These are phyloP conservation scores for Carex sylvatica DNA, from an alignment of 202 grass and related monocot genomes.

Conservation along the genomic window DNA sequence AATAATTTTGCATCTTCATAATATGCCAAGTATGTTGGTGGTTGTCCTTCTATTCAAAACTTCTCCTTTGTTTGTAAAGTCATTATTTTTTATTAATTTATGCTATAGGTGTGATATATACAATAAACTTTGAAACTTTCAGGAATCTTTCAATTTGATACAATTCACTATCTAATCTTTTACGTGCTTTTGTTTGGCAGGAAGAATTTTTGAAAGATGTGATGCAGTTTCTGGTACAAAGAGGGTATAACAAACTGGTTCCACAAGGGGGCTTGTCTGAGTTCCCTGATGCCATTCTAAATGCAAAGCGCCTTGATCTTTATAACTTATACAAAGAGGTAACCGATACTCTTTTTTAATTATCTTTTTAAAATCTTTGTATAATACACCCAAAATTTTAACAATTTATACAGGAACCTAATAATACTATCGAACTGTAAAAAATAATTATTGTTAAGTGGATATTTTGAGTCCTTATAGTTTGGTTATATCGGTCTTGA, in stretches of 20 bases:
- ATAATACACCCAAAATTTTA: not conserved
- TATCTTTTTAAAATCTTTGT: not conserved
- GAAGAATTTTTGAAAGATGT: conserved; percentile 76
- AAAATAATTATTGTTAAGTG: not conserved
- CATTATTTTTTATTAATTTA: not conserved
- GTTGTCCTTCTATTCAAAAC: not conserved
- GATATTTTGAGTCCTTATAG: not conserved
- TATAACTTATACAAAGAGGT: conserved; percentile 88
- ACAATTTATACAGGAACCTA: not conserved
- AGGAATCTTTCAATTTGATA: not conserved
- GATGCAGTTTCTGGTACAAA: conserved; percentile 59
- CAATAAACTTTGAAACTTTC: not conserved
- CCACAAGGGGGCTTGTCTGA: conserved; percentile 62
- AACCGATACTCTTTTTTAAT: not conserved
- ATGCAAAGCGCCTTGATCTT: conserved; percentile 74
- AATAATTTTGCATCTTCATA: not conserved
- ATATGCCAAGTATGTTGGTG: not conserved
- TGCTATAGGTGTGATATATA: not conserved
- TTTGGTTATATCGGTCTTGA: not conserved
- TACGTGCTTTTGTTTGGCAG: conserved; percentile 24
- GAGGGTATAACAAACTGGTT: conserved; percentile 54
- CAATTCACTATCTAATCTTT: not conserved
- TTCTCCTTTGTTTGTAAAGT: not conserved
- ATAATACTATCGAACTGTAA: not conserved
- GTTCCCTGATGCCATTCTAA: conserved; percentile 68